These are phyloP conservation scores for Rutstroemia sydowiana DNA, from an alignment of 2,329 filamentous ascomycete species.

Conservation along the genomic window DNA sequence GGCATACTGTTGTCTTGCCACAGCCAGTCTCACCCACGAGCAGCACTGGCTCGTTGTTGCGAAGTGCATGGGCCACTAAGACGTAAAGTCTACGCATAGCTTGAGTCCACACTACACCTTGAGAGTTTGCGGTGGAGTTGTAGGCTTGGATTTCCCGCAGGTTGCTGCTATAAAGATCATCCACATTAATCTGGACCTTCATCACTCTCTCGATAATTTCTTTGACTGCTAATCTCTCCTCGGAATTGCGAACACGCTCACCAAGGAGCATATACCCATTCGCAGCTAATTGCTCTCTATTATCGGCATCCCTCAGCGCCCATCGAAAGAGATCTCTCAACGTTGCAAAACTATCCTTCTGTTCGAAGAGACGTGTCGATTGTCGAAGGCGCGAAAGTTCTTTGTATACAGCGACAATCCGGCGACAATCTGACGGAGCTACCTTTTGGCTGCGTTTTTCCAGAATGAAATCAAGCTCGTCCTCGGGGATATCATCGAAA, in stretches of 20 bases:
- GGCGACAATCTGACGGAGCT: conserved; percentile 81
- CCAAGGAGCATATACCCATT: conserved; percentile 96
- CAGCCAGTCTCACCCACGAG: conserved; percentile 95
- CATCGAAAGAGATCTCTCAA: conserved; percentile 92
- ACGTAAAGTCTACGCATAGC: conserved; percentile 91
- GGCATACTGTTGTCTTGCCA: conserved; percentile 94
- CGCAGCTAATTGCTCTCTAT: conserved; percentile 76
- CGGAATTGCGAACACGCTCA: conserved; percentile 85
- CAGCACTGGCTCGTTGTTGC: conserved; percentile 87
- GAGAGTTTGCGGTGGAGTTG: conserved; percentile 40
- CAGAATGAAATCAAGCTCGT: conserved; percentile 85
- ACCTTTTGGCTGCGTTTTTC: conserved; percentile 80
- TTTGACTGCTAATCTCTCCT: conserved; percentile 80
- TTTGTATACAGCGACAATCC: conserved; percentile 90
- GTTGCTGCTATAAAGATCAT: conserved; percentile 60
- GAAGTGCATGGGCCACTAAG: conserved; percentile 77
- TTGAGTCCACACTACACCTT: conserved; percentile 83
- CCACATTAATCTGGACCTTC: conserved; percentile 73
- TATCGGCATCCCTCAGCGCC: conserved; percentile 79
- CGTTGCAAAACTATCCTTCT: conserved; percentile 95
- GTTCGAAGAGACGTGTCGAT: conserved; percentile 85
- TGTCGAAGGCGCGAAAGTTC: conserved; percentile 86
- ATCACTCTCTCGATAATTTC: conserved; percentile 84
- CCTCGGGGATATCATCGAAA: conserved; percentile 95
- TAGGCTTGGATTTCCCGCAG: conserved; percentile 47